phyloP scores from a whole-genome alignment of 169 alveolate genomes.

The Plasmodium cynomolgi region DNA sequence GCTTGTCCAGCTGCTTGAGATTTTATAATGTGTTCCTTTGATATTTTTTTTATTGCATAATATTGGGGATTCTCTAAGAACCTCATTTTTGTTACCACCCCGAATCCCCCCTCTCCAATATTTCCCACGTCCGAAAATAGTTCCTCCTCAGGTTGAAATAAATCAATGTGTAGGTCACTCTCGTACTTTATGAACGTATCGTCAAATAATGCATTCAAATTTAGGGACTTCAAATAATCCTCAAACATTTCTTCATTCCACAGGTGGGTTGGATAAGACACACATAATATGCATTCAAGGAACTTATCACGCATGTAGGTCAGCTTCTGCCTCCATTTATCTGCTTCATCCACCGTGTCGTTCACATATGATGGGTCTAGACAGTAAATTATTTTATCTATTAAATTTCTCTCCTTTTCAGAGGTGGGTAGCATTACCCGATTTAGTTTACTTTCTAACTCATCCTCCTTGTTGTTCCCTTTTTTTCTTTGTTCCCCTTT shows the following conservation, averaged over 20 bases:
- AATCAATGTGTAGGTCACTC: conserved; percentile 30
- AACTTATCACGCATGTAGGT: conserved; percentile 71
- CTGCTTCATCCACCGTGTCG: conserved; percentile 29
- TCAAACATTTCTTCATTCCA: conserved; percentile 58
- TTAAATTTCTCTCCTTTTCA: conserved; percentile 60
- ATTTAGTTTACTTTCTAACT: conserved; percentile 1
- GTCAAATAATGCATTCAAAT: conserved; percentile 58
- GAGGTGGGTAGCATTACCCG: conserved; percentile 4
- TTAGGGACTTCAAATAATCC: conserved; percentile 34
- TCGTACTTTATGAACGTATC: conserved; percentile 72
- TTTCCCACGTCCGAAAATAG: conserved; percentile 67
- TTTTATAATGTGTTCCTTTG: conserved; percentile 68
- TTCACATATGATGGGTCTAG: conserved; percentile 68
- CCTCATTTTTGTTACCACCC: conserved; percentile 72
- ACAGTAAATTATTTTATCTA: conserved; percentile 65
- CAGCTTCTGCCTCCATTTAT: conserved; percentile 44
- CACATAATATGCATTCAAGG: conserved; percentile 49
- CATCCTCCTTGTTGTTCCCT: neutral
- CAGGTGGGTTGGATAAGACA: conserved; percentile 39
- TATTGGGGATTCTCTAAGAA: conserved; percentile 32
- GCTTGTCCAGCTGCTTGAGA: conserved; percentile 76
- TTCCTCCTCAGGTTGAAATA: conserved; percentile 57
- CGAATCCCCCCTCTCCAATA: conserved; percentile 74
- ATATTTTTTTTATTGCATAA: conserved; percentile 74
- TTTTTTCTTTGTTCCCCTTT: neutral